These are phyloP conservation scores for Aspergillus pseudoviridinutans DNA, from an alignment of 2,329 filamentous ascomycete genomes.

Conservation along the genomic window DNA sequence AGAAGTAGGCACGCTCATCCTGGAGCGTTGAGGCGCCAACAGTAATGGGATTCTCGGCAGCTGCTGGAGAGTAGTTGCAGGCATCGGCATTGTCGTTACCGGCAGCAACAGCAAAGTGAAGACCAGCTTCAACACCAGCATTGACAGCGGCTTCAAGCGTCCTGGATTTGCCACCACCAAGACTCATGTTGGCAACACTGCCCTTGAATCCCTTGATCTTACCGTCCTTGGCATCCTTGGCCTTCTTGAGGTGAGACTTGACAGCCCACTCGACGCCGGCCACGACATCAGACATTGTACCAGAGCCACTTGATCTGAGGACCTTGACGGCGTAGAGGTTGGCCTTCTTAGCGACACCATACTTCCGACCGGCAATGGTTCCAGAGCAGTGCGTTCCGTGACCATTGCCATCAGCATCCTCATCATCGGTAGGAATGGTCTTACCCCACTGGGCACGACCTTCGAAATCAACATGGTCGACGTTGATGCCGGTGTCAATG, in stretches of 20 bases:
- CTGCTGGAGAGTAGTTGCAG: conserved; percentile 98
- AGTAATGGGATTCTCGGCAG: conserved; percentile 85
- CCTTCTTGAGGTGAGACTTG: conserved; percentile 69
- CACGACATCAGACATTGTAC: conserved; percentile 97
- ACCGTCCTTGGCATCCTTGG: conserved; percentile 74
- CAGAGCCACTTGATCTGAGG: conserved; percentile 91
- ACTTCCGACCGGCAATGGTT: conserved; percentile 96
- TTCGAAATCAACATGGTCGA: conserved; percentile 93
- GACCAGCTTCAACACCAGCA: conserved; percentile 82
- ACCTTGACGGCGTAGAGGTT: conserved; percentile 97
- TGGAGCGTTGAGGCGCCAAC: conserved; percentile 91
- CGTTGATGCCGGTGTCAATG: conserved; percentile 95
- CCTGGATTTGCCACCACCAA: conserved; percentile 93
- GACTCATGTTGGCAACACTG: conserved; percentile 98
- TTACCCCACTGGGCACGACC: conserved; percentile 95
- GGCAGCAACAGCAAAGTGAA: conserved; percentile 97
- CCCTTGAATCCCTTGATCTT: conserved; percentile 98
- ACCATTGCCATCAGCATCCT: conserved; percentile 90
- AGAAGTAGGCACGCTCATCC: conserved; percentile 99
- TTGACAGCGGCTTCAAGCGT: conserved; percentile 90
- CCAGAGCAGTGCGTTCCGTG: conserved; percentile 99
- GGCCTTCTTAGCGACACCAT: conserved; percentile 99
- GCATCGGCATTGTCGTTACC: conserved; percentile 99
- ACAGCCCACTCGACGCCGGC: conserved; percentile 97
- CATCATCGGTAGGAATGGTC: conserved; percentile 83